Conservation (phyloP, 495 filamentous ascomycete species). For the Neurospora sp. region DNA sequence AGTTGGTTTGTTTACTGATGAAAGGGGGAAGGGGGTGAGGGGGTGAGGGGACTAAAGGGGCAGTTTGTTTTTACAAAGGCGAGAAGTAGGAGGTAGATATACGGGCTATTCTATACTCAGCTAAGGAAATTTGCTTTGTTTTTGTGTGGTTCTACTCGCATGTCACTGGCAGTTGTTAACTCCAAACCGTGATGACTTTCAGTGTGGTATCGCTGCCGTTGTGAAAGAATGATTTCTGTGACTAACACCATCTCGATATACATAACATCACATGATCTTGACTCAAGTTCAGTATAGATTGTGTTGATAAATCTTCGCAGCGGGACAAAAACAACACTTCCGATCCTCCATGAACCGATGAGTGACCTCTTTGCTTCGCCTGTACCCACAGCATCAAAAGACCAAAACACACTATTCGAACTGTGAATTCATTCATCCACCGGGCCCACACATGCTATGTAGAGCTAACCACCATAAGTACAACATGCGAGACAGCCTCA, state of each 20-base stretch:
- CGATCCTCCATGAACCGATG: background rate
- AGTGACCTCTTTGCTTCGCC: background rate
- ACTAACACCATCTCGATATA: background rate
- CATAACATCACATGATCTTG: background rate
- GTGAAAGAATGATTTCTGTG: background rate
- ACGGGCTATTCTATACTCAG: background rate
- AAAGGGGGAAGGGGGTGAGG: background rate
- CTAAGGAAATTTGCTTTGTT: background rate
- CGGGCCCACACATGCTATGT: background rate
- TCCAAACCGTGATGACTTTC: background rate
- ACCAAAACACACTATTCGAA: background rate
- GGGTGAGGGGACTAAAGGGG: background rate
- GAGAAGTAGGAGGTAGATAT: background rate
- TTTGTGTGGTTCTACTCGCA: background rate
- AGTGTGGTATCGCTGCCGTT: background rate
- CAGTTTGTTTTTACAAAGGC: background rate
- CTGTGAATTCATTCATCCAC: background rate
- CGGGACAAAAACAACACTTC: background rate
- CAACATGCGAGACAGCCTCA: background rate
- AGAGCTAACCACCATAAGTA: background rate
- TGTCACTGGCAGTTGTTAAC: background rate
- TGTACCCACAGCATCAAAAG: background rate
- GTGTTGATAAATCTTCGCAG: background rate
- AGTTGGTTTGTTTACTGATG: slow-evolving; percentile 64
- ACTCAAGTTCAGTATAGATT: background rate